Base-by-base conservation (phyloP, 78 protist species). In the Dictyostelium brefeldianum region DNA sequence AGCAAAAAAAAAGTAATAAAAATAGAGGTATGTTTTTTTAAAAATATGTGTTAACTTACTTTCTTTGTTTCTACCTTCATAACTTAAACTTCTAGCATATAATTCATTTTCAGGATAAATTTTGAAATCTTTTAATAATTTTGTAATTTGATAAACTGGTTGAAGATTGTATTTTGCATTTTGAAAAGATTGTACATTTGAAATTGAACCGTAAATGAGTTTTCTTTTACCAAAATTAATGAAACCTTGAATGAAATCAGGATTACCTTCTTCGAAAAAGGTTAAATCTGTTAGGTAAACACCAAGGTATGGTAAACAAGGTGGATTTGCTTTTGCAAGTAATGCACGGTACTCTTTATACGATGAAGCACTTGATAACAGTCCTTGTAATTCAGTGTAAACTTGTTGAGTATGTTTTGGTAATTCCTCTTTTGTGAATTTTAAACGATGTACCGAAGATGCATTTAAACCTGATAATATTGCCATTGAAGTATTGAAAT, bases 211-310 rank as follows among this genome's bases (percentile, higher is more conserved):
- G 54, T 82, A 91, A 41, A 91, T 67, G 17, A 91, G 74, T 31
- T 48, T 83, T 78, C 90, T 80, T 74, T 91, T 91, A 51, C 84
- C 48, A 20, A 91, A 91, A 36, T 91, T 91, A 15, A 91, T 91
- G 43, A 73, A 70, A 64, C 81, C 77, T 81, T 70, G 48, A 65
- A 91, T 83, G 29, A 47, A 43, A 77, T 91, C 95, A 0, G 95
- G 95, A 73, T 91, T 91, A 81, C 95, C 95, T 18, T 91, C 95
- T 78, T 91, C 95, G 29, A 83, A 53, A 70, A 92, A 92, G 22
- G 96, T 92, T 15, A 92, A 82, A 83, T 92, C 96, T 0, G 96
- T 92, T 15, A 81, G 29, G 74, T 83, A 77, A 56, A 92, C 92
- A 83, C 96, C 96, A 7, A 83, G 71, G 67, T 74, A 94, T 43